phyloP scores from a whole-genome alignment of 2,329 filamentous ascomycete species.

The Coniochaeta pulveracea region DNA sequence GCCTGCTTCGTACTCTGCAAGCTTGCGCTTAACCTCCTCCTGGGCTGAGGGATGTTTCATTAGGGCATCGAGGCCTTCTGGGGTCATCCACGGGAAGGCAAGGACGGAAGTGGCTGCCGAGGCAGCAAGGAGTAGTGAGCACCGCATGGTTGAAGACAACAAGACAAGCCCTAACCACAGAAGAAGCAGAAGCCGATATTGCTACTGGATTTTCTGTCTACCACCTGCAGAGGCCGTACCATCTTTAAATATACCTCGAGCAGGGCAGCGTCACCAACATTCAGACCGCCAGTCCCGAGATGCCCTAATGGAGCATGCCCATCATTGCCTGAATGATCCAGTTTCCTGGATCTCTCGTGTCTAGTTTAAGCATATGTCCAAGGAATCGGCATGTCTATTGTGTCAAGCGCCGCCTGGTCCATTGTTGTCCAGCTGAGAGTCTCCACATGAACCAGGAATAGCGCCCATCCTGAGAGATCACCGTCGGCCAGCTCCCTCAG shows the following conservation, averaged over 20 bases:
- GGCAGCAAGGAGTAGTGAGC: constrained; percentile 4
- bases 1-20: constrained; percentile 1
- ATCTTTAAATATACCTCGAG: not conserved
- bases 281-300: too few species aligned
- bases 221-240: not conserved
- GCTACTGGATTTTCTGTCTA: not conserved
- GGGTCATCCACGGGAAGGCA: constrained; percentile 9
- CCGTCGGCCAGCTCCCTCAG: too few species aligned
- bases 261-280: not conserved
- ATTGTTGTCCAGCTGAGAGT: too few species aligned
- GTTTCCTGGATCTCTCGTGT: too few species aligned
- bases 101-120: constrained; percentile 4
- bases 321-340: too few species aligned
- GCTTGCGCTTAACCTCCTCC: constrained; percentile 6
- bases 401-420: too few species aligned
- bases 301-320: too few species aligned
- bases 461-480: too few species aligned
- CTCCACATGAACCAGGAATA: too few species aligned
- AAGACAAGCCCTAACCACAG: not conserved
- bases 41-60: constrained; percentile 9
- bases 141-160: constrained; percentile 2
- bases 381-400: too few species aligned
- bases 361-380: too few species aligned
- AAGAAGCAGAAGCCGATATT: not conserved
- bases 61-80: constrained; percentile 7